phyloP scores from a whole-genome alignment of 2,329 filamentous ascomycete species.

The Penicillium psychrosexuale region DNA sequence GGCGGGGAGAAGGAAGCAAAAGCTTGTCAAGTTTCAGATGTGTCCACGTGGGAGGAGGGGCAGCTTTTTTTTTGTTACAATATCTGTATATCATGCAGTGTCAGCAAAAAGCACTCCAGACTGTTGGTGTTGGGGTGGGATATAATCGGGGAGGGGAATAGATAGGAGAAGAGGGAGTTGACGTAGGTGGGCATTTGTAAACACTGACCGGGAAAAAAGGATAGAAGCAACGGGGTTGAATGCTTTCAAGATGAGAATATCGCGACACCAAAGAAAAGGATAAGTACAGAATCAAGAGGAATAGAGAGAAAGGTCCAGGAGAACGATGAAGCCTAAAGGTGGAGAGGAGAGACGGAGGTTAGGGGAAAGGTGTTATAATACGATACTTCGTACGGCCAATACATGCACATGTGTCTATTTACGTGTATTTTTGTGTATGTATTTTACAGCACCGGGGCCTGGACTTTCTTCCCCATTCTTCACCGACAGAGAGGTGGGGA shows the following conservation, averaged over 20 bases:
- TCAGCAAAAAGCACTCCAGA: background rate
- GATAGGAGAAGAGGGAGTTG: conserved; percentile 6
- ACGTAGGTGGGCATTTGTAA: conserved; percentile 4
- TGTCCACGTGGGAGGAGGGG: conserved; percentile 1
- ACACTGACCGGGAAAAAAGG: background rate
- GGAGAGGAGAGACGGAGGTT: background rate
- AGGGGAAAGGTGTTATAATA: background rate
- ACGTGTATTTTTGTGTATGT: background rate
- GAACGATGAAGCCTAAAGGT: conserved; percentile 4
- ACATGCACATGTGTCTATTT: background rate
- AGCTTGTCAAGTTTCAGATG: conserved; percentile 2
- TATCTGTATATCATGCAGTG: background rate
- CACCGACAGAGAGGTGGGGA: background rate
- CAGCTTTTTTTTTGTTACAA: background rate
- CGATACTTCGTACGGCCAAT: background rate
- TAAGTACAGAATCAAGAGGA: background rate
- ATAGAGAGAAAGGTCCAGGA: background rate
- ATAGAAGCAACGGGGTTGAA: background rate
- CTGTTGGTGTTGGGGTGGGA: background rate
- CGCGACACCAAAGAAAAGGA: background rate
- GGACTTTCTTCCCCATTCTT: background rate
- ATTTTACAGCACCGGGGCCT: background rate
- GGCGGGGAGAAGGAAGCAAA: conserved; percentile 1
- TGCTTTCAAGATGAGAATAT: background rate
- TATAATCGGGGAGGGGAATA: background rate